Conservation (phyloP, 306 rosid genomes). For the Senna siamea region DNA sequence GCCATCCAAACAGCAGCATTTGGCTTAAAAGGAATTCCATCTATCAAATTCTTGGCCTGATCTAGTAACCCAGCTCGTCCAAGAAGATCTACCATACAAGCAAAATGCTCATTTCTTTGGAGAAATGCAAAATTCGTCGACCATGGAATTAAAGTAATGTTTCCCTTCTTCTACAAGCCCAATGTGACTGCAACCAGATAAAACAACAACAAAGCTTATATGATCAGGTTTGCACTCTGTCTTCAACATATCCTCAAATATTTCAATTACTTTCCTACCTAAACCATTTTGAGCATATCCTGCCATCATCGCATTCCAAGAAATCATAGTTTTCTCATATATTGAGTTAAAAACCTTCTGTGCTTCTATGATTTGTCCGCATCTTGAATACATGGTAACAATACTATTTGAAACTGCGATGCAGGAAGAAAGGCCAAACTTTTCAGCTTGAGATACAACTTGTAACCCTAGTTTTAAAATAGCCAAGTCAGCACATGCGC, state of each 20-base stretch:
- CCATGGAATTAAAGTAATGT: constrained; percentile 50
- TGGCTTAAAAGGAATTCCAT: constrained; percentile 49
- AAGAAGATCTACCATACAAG: constrained; percentile 57
- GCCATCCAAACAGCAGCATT: constrained; percentile 47
- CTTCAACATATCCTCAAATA: constrained; percentile 49
- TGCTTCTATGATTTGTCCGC: constrained; percentile 50
- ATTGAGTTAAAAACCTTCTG: constrained; percentile 41
- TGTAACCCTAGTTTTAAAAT: constrained; percentile 56
- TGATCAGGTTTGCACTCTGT: constrained; percentile 45
- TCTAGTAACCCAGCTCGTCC: constrained; percentile 55
- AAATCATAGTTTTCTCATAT: constrained; percentile 33
- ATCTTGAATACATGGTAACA: constrained; percentile 55
- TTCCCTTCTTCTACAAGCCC: constrained; percentile 53
- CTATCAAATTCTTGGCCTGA: constrained; percentile 51
- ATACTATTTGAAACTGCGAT: constrained; percentile 48
- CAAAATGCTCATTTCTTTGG: constrained; percentile 51
- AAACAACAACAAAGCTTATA: constrained; percentile 49
- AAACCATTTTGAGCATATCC: constrained; percentile 58
- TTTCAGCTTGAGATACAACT: constrained; percentile 49
- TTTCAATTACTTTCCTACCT: constrained; percentile 47
- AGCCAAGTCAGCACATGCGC: too few relatives aligned
- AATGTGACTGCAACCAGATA: constrained; percentile 56
- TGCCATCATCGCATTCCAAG: too few relatives aligned
- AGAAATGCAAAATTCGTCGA: too few relatives aligned
- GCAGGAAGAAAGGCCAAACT: constrained; percentile 45